These are phyloP conservation scores for Fraxinus sp. DNA, from an alignment of 305 asterid genomes.

Conservation along the genomic window DNA sequence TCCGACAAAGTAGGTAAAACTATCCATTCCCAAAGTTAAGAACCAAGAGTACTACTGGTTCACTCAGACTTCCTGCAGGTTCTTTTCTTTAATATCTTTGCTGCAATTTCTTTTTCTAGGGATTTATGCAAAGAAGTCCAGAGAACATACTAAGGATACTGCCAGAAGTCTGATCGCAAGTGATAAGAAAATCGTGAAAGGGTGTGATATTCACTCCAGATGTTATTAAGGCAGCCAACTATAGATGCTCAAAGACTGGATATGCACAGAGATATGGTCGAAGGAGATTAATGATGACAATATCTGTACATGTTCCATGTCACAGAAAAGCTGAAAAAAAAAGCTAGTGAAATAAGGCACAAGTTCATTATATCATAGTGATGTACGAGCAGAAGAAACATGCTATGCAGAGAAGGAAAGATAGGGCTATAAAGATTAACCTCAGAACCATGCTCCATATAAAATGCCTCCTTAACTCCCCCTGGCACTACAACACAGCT, in stretches of 20 bases:
- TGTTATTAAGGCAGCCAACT: not conserved
- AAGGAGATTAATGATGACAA: not conserved
- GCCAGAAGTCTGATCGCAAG: not conserved
- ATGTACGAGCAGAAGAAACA: not conserved
- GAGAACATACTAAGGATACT: not conserved
- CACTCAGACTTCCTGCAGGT: not conserved
- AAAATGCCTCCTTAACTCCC: constrained; percentile 80
- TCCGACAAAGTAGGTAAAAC: not conserved
- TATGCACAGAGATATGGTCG: not conserved
- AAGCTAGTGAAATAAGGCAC: not conserved
- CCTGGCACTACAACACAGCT: constrained; percentile 95
- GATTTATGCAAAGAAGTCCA: not conserved
- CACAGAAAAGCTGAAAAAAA: not conserved
- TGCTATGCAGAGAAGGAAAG: constrained; percentile 15
- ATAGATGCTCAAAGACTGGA: not conserved
- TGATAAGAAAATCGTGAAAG: not conserved
- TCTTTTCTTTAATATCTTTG: not conserved
- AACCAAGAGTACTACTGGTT: not conserved
- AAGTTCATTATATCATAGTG: not conserved
- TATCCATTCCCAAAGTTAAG: not conserved
- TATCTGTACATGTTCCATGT: not conserved
- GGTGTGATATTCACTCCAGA: not conserved
- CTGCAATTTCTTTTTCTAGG: not conserved
- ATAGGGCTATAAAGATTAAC: constrained; percentile 36
- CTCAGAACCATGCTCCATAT: constrained; percentile 89